Base-by-base conservation (phyloP, 768 basidiomycete species). In the Mycena filopes region DNA sequence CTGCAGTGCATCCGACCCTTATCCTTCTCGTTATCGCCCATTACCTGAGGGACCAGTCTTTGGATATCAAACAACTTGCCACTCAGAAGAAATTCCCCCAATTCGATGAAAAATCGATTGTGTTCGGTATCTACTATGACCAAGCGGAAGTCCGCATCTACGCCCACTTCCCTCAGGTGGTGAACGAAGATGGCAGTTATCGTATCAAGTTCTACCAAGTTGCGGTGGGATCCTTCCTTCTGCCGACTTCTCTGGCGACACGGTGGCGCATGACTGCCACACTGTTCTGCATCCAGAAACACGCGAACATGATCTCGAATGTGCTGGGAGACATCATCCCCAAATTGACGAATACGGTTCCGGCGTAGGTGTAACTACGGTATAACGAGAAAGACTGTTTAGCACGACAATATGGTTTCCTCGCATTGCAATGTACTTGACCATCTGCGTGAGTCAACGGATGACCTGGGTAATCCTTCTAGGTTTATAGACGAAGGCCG, bases 21-120 rank as follows among this genome's bases (percentile, higher is more conserved):
- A 53, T 60, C 18, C 56, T 58, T 15, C 59, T 60, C 29, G 59
- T 53, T 15, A 38, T 60, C 11, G 47, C 47, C n/a, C 48, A 59
- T 40, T 59, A 23, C 26, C 4, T 26, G 15, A 4, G 16, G 31
- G 2, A 33, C 25, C 12, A 16, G 9, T 13, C 31, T 12, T 23
- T 28, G 20, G 15, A 2, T 2, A 13, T n/a, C n/a, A n/a, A n/a
- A n/a, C n/a, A 56, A 11, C 8, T 31, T 31, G 2, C 21, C 10
- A 18, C 31, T 13, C 9, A 18, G 4, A 38, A 36, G 3, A 20
- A 28, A 15, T 28, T 29, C 9, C 58, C 58, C 13, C 2, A 1
- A 12, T 59, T 59, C 38, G 38, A 59, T n/a, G 20, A 49, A 2
- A 49, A 49, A 31, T 28, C 25, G 10, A 42, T 50, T 46, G 58